Base-by-base conservation (phyloP, 768 basidiomycete genomes). In the Mycena leptocephala region DNA sequence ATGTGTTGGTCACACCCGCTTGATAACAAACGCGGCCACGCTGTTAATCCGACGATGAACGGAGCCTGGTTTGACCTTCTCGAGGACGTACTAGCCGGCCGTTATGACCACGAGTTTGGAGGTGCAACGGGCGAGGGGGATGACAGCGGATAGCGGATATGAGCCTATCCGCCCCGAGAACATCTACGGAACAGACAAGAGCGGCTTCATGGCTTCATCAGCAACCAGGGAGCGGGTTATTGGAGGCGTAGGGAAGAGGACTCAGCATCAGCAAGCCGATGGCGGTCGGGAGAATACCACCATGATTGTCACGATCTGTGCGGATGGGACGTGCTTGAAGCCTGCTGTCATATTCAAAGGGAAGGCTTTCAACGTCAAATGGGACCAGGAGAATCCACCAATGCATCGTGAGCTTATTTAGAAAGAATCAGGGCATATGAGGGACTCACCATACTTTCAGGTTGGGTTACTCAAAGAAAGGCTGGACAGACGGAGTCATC, bases 281-380 rank as follows among this genome's bases (percentile, higher is more conserved):
- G 84, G 84, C 2, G 80, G 76, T 14, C 67, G 82, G 2, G 83
- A 88, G 70, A 86, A 83, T 55, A 85, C 81, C 30, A 87, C 86
- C 8, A 83, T 86, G 1, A 65, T 88, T 35, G 76, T 81, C 24
- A 84, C 84, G 8, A 87, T 88, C 51, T 84, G 85, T 73, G 83
- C 85, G 0, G 83, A 89, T 84, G 88, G 89, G 0, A 84, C 85
- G 1, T 53, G 77, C 0, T 69, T 83, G 0, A 80, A 82, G 1
- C 90, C 89, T 5, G 77, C 84, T 18, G 82, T 89, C 0, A 88
- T 89, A n/a, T 84, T 83, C 78, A 86, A 88, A 69, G 88, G 87
- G 2, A 73, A 86, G 32, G 79, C 73, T 9, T 88, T 79, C 76
- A 80, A 84, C 64, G 70, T 80, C 3, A 82, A 78, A 22, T 90